These are phyloP conservation scores for Ustilago curta DNA, from an alignment of 1,284 basidiomycete genomes.

Conservation along the genomic window DNA sequence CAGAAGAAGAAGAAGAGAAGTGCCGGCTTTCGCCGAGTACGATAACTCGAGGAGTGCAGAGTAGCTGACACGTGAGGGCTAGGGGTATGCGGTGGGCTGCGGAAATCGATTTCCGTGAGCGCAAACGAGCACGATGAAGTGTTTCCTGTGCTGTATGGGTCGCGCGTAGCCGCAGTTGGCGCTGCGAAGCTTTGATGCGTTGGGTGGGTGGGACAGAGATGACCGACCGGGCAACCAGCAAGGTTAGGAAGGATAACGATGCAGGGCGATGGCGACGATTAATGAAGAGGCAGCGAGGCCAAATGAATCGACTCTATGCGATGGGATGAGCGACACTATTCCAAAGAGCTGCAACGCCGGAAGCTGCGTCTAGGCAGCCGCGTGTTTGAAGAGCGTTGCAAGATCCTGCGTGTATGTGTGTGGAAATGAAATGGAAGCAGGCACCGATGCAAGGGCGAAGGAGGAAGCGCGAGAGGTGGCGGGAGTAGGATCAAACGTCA, in stretches of 20 bases:
- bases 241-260: conserved; percentile 44
- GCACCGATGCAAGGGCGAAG: conserved; percentile 5
- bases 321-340: conserved; percentile 5
- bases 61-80: conserved; percentile 11
- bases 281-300: conserved; percentile 20
- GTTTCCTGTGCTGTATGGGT: conserved; percentile 8
- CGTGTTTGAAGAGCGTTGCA: neutral
- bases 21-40: conserved; percentile 20
- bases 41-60: neutral
- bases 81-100: conserved; percentile 5
- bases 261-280: conserved; percentile 29
- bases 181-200: conserved; percentile 26
- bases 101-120: conserved; percentile 35
- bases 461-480: neutral
- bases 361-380: conserved; percentile 35
- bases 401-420: neutral
- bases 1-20: neutral
- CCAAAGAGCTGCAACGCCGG: conserved; percentile 21
- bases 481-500: neutral
- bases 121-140: neutral
- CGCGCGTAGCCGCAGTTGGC: conserved; percentile 28
- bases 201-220: conserved; percentile 28
- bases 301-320: conserved; percentile 31
- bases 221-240: conserved; percentile 40
- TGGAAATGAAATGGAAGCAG: conserved; percentile 16